Conservation (phyloP, 2,329 filamentous ascomycete species). For the Ophiocordyceps camponoti-floridani region DNA sequence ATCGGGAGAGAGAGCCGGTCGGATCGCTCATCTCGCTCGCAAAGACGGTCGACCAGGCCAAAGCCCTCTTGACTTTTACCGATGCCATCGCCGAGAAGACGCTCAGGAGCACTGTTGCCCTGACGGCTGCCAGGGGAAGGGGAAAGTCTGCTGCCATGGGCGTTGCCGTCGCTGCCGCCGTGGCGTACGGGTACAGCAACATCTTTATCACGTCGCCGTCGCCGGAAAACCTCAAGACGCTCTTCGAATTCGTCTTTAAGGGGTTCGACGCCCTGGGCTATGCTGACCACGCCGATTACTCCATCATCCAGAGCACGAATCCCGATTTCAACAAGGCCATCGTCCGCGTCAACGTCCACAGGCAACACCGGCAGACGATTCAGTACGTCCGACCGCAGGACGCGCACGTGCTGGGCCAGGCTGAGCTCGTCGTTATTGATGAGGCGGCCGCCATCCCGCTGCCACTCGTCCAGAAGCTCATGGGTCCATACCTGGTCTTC, state of each 20-base stretch:
- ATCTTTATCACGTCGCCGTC: constrained; percentile 98
- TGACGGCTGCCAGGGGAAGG: constrained; percentile 85
- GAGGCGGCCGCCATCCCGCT: constrained; percentile 93
- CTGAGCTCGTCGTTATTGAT: constrained; percentile 89
- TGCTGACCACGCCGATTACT: constrained; percentile 90
- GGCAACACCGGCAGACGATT: constrained; percentile 90
- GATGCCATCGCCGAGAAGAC: constrained; percentile 96
- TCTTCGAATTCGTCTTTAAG: constrained; percentile 98
- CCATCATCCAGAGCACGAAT: constrained; percentile 94
- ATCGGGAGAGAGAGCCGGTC: constrained; percentile 72
- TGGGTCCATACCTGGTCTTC: constrained; percentile 94
- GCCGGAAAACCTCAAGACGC: constrained; percentile 93
- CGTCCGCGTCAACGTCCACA: constrained; percentile 87
- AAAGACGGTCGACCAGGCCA: constrained; percentile 86
- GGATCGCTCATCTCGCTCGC: constrained; percentile 72
- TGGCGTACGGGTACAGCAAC: constrained; percentile 95
- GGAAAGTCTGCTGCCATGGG: constrained; percentile 95
- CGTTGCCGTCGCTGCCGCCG: constrained; percentile 80
- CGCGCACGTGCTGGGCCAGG: constrained; percentile 84
- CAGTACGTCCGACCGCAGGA: constrained; percentile 98
- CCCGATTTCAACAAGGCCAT: constrained; percentile 99
- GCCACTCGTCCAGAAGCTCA: constrained; percentile 78
- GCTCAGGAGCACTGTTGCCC: constrained; percentile 74
- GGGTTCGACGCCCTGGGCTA: constrained; percentile 92
- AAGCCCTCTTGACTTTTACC: constrained; percentile 89